These are phyloP conservation scores for Pseudoneurospora amorphoporcata DNA, from an alignment of 495 filamentous ascomycete species.

Conservation along the genomic window DNA sequence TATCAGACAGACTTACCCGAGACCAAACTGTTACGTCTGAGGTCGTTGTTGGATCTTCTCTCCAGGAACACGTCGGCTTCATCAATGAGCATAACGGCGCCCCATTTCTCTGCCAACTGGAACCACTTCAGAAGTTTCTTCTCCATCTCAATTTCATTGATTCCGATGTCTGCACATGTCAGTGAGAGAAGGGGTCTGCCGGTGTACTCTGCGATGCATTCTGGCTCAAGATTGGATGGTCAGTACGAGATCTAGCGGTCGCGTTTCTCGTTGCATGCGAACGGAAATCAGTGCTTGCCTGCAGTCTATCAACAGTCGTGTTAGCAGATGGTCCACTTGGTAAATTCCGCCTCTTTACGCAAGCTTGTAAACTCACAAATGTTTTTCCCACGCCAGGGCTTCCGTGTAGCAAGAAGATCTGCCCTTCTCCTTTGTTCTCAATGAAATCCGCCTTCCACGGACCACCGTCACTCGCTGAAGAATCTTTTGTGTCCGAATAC, in stretches of 20 bases:
- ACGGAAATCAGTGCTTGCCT: neutral
- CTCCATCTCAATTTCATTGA: neutral
- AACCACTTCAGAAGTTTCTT: constrained; percentile 3
- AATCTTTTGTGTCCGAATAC: constrained; percentile 9
- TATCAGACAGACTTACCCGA: constrained; percentile 15
- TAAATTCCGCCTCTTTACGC: no score
- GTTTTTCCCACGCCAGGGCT: constrained; percentile 39
- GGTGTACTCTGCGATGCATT: constrained; percentile 10
- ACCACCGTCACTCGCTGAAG: no score
- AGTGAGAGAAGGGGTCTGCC: constrained; percentile 8
- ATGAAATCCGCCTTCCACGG: constrained; percentile 27
- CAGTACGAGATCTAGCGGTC: no score
- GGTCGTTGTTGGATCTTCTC: constrained; percentile 12
- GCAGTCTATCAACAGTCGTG: neutral
- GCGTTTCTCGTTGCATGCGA: no score
- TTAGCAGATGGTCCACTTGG: neutral
- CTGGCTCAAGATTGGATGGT: no score
- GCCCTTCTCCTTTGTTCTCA: constrained; percentile 29
- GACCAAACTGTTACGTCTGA: constrained; percentile 18
- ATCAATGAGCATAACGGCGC: constrained; percentile 24
- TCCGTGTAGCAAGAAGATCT: constrained; percentile 40
- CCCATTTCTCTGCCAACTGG: constrained; percentile 1
- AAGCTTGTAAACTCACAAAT: neutral
- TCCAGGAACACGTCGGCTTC: constrained; percentile 32
- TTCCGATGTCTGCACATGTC: constrained; percentile 15